Base-by-base conservation (phyloP, 2,329 filamentous ascomycete species). In the Fusarium luffae region DNA sequence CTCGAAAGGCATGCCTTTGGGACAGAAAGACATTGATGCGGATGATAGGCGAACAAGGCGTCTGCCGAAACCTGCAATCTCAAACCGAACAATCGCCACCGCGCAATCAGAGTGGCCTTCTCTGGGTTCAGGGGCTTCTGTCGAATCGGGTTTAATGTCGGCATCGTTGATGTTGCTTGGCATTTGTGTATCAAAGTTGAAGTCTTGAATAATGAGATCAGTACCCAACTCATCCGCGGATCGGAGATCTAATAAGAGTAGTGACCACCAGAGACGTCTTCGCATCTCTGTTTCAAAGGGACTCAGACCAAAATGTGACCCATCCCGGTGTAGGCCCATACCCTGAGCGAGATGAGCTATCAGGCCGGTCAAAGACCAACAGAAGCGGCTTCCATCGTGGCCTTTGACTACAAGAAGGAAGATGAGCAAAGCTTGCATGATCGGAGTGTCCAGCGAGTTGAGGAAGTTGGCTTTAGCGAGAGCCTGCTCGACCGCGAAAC, bases 251-350 rank as follows among this genome's bases (percentile, higher is more conserved):
- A 90, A 79, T 5, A 85, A 79, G 42, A 88, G 79, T 12, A 91
- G 82, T n/a, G 85, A 81, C 83, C 86, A 90, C 86, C 88, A 91
- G 0, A 90, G 75, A 4, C 89, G 82, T 23, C 89, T 82, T 40
- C 88, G 82, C 77, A 90, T 85, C 73, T 91, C 88, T 1, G 84
- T 83, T 58, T 90, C 88, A 60, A 87, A 89, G 0, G 86, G 85
- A 0, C 83, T 81, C 7, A 91, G 78, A 2, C 82, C 82, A 40
- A 89, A 82, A 47, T 82, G 77, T 6, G 79, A 78, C 13, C 83
- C 82, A 54, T 90, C 88, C 7, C 86, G 83, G 70, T 91, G 88
- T 4, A 91, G 79, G 2, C 89, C 89, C 69, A 90, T 83, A 4
- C 86, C 84, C 69, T 89, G 87, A 5, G 84, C 87, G 41, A 90